Evolutionary conservation across 805 yeast genomes (phyloP).

Genomic region (Candida pini): DNA sequence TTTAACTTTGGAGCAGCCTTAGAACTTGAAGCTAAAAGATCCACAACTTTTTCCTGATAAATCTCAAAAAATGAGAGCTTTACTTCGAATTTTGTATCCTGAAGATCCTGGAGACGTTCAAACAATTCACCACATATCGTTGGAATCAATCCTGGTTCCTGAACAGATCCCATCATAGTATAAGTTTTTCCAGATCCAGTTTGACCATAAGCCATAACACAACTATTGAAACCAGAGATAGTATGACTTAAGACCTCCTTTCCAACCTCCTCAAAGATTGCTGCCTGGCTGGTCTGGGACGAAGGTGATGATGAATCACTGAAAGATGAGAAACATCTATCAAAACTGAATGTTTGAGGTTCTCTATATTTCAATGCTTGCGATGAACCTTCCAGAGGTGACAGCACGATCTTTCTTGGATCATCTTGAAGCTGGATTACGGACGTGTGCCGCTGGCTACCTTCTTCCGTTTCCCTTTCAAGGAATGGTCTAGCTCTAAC

Average conservation of each 20-base stretch:
- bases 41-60: slow-evolving; percentile 72
- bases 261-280: slow-evolving; percentile 52
- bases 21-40: slow-evolving; percentile 37
- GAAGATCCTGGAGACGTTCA: slow-evolving; percentile 28
- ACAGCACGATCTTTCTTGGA: slow-evolving; percentile 5
- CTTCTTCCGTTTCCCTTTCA: slow-evolving; percentile 19
- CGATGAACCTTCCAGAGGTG: slow-evolving; percentile 4
- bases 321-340: slow-evolving; percentile 47
- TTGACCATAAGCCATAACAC: slow-evolving; percentile 59
- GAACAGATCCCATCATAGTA: slow-evolving; percentile 62
- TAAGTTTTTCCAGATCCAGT: slow-evolving; percentile 79
- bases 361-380: slow-evolving; percentile 15
- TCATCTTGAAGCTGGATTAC: slow-evolving; percentile 24
- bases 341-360: slow-evolving; percentile 40
- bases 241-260: slow-evolving; percentile 56
- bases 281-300: slow-evolving; percentile 43
- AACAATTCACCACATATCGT: slow-evolving; percentile 50
- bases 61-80: slow-evolving; percentile 65
- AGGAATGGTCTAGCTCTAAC: slow-evolving; percentile 48
- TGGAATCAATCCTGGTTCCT: slow-evolving; percentile 63
- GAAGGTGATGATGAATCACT: slow-evolving; percentile 26
- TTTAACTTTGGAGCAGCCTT: slow-evolving; percentile 28
- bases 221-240: slow-evolving; percentile 47
- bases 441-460: slow-evolving; percentile 19
- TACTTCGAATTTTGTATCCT: slow-evolving; percentile 35